Base-by-base conservation (phyloP, 345 rosid genomes). In the Heritiera littoralis region DNA sequence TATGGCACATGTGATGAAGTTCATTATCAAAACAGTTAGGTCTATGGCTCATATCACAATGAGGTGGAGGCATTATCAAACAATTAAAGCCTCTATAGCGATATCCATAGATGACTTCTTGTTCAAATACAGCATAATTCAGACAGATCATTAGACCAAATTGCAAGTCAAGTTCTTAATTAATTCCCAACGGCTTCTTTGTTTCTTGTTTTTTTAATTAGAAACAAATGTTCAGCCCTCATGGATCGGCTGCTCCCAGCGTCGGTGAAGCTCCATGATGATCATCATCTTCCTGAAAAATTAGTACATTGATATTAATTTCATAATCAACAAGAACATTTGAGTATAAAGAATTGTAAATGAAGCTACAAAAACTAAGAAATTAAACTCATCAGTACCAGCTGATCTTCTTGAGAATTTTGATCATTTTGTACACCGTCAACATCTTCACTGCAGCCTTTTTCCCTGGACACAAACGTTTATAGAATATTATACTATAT, bases 1-100 rank as follows among this genome's bases (percentile, higher is more conserved):
- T 55, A 73, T 55, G 4, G 63, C 48, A 35, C 76, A 73, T 73
- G 76, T 23, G 23, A 52, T 35, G 40, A n/a, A 18, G n/a, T 14
- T 15, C 28, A 41, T 41, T 69, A 69, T 23, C 20, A 32, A 32
- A 45, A 7, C n/a, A 51, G 30, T 71, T 46, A 12, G n/a, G n/a
- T 17, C 8, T 14, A 51, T 30, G 23, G 11, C 2, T 13, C 5
- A 48, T 32, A 61, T 35, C 38, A 35, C 0, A 61, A 9, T 38
- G 76, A 73, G 18, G 35, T 54, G 63, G 43, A 72, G 75, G 58
- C 46, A 72, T 51, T 52, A 52, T 52, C 61, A 73, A 72, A 38
- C 63, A 72, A 54, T 72, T 72, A 72, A 72, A 72, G 75, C 28
- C 61, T 72, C 9, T 6, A 35, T 0, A 32, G 46, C 41, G 63